These are phyloP conservation scores for Kuraishia cidri DNA, from an alignment of 805 yeast species.

Conservation along the genomic window DNA sequence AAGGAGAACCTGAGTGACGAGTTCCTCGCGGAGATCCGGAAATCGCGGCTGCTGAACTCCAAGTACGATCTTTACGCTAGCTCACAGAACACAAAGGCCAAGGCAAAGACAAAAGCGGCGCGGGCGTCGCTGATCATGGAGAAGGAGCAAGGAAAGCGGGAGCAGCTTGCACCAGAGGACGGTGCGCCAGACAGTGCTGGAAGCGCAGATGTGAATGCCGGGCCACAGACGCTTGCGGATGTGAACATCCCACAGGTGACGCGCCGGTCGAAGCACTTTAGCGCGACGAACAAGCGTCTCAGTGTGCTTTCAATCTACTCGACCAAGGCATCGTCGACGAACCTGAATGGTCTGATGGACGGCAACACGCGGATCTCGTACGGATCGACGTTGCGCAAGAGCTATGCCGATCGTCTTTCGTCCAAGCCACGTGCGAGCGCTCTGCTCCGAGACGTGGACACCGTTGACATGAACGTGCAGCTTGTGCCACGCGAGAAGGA, in stretches of 20 bases:
- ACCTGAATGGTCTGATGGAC: constrained; percentile 27
- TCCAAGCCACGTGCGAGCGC: constrained; percentile 10
- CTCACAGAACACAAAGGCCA: background rate
- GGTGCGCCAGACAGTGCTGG: too few species aligned
- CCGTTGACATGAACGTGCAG: constrained; percentile 14
- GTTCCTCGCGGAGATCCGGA: constrained; percentile 32
- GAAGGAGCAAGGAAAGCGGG: constrained; percentile 12
- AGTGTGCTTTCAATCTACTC: constrained; percentile 69
- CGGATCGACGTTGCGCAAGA: background rate
- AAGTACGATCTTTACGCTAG: constrained; percentile 21
- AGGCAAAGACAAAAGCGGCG: constrained; percentile 11
- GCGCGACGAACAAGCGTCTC: constrained; percentile 55
- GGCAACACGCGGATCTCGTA: background rate
- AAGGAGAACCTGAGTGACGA: constrained; percentile 24
- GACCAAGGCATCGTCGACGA: constrained; percentile 54
- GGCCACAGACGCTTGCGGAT: constrained; percentile 46
- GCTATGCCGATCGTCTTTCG: constrained; percentile 1
- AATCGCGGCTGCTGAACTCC: constrained; percentile 32
- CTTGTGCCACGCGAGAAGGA: too few species aligned
- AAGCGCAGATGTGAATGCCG: background rate
- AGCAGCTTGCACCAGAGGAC: constrained; percentile 8
- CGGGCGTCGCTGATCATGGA: constrained; percentile 6
- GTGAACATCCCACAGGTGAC: constrained; percentile 65
- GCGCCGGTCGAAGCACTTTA: constrained; percentile 54
- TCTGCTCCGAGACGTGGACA: constrained; percentile 11